phyloP scores from a whole-genome alignment of 257 asterid genomes.

The Salvia miltiorrhiza region DNA sequence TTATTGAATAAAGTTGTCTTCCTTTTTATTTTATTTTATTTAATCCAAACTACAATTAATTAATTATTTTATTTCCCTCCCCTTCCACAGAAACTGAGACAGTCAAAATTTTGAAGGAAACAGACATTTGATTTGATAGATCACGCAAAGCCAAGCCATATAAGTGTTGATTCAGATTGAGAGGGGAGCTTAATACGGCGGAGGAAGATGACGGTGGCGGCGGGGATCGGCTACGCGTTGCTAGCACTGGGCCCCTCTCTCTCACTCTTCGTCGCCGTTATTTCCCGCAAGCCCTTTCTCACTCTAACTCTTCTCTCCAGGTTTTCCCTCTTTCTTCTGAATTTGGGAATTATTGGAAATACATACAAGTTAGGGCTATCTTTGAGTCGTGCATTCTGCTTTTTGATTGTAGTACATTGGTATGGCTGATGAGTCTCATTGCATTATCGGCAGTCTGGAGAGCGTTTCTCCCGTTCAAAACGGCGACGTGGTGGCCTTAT shows the following conservation, averaged over 20 bases:
- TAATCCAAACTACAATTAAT: too few relatives aligned
- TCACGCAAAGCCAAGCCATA: neutral
- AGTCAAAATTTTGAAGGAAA: too few relatives aligned
- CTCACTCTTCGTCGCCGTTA: conserved; percentile 68
- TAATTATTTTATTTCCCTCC: neutral
- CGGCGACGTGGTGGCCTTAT: conserved; percentile 58
- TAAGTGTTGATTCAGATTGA: neutral
- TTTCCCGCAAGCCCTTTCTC: conserved; percentile 84
- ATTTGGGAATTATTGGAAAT: neutral
- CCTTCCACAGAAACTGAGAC: neutral
- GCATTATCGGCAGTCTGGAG: conserved; percentile 84
- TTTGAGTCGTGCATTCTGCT: conserved; percentile 12
- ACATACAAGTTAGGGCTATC: neutral
- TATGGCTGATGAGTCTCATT: conserved; percentile 88
- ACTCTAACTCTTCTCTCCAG: conserved; percentile 83
- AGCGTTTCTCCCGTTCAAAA: conserved; percentile 74
- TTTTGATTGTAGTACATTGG: conserved; percentile 55
- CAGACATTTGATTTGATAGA: neutral
- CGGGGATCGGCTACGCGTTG: conserved; percentile 80
- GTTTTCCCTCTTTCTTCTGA: conserved; percentile 25
- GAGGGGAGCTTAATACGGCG: conserved; percentile 8
- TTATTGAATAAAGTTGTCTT: too few relatives aligned
- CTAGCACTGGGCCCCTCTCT: conserved; percentile 83
- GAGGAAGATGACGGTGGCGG: conserved; percentile 76
- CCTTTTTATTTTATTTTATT: too few relatives aligned